Evolutionary conservation across 805 yeast genomes (phyloP).

Genomic region (Yamadazyma phyllophila): DNA sequence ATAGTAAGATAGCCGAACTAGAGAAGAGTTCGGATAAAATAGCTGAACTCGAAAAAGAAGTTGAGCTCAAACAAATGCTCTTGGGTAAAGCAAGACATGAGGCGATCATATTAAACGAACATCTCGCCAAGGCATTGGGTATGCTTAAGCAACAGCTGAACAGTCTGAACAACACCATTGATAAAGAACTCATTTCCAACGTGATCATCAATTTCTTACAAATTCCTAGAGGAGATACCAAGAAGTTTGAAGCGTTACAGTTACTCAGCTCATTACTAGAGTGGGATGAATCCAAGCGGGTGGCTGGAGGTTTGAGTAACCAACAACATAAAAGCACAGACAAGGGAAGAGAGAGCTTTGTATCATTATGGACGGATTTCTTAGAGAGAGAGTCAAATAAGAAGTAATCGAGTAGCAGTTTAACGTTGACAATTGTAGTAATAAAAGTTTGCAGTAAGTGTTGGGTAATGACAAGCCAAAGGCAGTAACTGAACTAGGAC

Average conservation of each 20-base stretch:
- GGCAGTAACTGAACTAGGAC: no score
- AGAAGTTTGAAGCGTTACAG: slow-evolving; percentile 88
- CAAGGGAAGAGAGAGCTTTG: slow-evolving; percentile 52
- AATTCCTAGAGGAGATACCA: slow-evolving; percentile 89
- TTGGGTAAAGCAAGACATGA: slow-evolving; percentile 94
- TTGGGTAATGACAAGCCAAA: no score
- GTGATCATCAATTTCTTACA: slow-evolving; percentile 79
- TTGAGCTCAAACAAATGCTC: slow-evolving; percentile 59
- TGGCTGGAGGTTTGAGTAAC: slow-evolving; percentile 65
- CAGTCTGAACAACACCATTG: slow-evolving; percentile 63
- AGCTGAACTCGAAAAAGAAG: slow-evolving; percentile 57
- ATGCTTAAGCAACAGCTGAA: slow-evolving; percentile 76
- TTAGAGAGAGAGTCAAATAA: slow-evolving; percentile 58
- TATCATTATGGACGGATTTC: slow-evolving; percentile 76
- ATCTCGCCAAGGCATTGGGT: slow-evolving; percentile 86
- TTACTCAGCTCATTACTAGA: slow-evolving; percentile 77
- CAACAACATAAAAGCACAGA: slow-evolving; percentile 11
- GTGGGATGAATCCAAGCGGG: slow-evolving; percentile 82
- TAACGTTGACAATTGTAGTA: no score
- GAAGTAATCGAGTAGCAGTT: background rate
- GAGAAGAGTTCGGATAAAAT: slow-evolving; percentile 21
- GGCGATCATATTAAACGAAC: slow-evolving; percentile 90
- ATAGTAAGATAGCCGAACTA: slow-evolving; percentile 14
- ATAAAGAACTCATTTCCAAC: slow-evolving; percentile 85
- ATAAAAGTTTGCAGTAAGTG: no score